Evolutionary conservation across 192 early-diverging fungal genomes (phyloP), one percentile per base, ranked within the genome.

Genomic region (Haplosporangium gracile): DNA sequence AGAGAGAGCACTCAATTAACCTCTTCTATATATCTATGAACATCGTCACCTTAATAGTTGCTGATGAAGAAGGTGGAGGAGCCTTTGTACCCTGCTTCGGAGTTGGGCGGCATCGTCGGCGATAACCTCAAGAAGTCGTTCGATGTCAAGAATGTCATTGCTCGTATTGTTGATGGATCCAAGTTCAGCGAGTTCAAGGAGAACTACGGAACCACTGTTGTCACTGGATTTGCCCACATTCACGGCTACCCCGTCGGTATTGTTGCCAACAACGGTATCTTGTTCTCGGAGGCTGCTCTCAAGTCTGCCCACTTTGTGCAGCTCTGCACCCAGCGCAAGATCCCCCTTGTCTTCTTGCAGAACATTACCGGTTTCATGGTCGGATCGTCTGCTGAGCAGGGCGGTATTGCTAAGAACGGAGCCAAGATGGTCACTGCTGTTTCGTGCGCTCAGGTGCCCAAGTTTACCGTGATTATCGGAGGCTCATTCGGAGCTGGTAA

Each of bases 301-400:
- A 99, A 99, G 91, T 97, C 97, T 60, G 96, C 98, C 20, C 98
- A 99, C 80, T 99, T 99, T 84, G 94, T 99, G 63, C 92, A 99
- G 90, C 90, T 99, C 20, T 97, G 97, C 91, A 89, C 93, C 24
- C 97, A 98, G 90, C 92, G 97, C 65, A 90, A 90, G 43, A 97
- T 98, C 60, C 97, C 97, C 13, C 89, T 98, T 38, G 91, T 98
- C 15, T 99, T 99, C 85, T 90, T 99, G 80, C 98, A 99, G 78
- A 98, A 99, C 87, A 99, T 99, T 79, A 98, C 97, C 38, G 97
- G 97, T 51, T 98, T 98, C 90, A 99, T 99, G 98, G 97, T 99
- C 10, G 97, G 97, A 40, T 93, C 95, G 40, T 94, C 94, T 32
- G 98, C 97, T 43, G 98, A 99, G 89, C 96, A 97, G 22, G 95